A percentile compares a stretch with the other conserved stretches of the same genome.
Evolutionary conservation across 371 early-diverging fungal species (phyloP).

Genomic region (Saksenaea vasiformis): DNA sequence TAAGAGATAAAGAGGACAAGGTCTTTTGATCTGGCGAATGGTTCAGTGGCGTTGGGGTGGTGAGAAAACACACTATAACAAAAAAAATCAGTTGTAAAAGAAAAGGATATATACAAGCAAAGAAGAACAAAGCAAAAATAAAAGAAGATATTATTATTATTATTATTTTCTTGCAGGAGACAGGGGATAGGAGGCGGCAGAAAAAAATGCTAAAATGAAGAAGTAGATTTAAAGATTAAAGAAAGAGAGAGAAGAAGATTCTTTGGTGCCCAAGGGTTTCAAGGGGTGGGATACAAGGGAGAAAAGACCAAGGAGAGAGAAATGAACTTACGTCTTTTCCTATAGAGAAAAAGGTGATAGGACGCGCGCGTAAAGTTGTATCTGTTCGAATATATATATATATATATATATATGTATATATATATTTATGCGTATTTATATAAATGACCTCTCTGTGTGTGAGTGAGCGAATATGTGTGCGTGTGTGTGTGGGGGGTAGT

Average conservation of each 20-base stretch:
- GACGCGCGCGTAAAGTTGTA: no score
- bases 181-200: constrained; percentile 7
- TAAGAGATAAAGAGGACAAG: not conserved
- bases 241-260: not conserved
- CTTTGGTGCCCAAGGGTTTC: constrained; percentile 7
- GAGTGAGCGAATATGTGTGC: not conserved
- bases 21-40: not conserved
- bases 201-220: constrained; percentile 5
- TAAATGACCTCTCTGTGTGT: not conserved
- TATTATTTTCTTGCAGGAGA: not conserved
- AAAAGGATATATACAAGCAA: not conserved
- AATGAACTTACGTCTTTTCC: not conserved
- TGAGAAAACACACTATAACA: not conserved
- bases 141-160: not conserved
- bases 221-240: not conserved
- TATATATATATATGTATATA: not conserved
- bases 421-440: not conserved
- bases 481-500: no score
- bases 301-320: not conserved
- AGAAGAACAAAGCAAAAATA: not conserved
- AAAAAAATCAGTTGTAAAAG: not conserved
- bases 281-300: constrained; percentile 2
- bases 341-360: no score
- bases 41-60: not conserved
- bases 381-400: not conserved